Conservation (phyloP, 225 moss, liverwort and hornwort genomes). For the Physcomitrium patens region DNA sequence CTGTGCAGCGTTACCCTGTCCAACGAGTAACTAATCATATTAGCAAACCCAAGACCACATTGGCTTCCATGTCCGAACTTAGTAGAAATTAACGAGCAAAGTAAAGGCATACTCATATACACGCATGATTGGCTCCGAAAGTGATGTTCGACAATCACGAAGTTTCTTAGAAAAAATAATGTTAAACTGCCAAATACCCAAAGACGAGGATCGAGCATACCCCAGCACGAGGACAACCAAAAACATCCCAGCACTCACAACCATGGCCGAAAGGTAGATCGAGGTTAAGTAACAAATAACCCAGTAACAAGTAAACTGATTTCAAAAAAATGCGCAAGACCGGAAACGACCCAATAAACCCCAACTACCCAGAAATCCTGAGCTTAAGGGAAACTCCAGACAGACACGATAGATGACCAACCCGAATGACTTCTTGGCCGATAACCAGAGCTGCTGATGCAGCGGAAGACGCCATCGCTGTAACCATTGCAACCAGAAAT, state of each 20-base stretch:
- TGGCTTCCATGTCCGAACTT: not conserved
- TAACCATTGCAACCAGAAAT: constrained; percentile 33
- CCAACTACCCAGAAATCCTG: not conserved
- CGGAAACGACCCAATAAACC: not conserved
- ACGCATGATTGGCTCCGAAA: not conserved
- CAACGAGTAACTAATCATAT: constrained; percentile 7
- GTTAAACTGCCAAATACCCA: not conserved
- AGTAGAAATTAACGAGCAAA: too few species aligned
- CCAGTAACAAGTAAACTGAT: not conserved
- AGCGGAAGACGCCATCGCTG: constrained; percentile 41
- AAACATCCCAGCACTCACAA: not conserved
- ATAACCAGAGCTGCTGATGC: constrained; percentile 29
- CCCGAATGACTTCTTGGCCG: constrained; percentile 38
- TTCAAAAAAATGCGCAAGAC: not conserved
- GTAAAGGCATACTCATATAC: not conserved
- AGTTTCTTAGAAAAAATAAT: not conserved
- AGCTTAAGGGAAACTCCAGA: not conserved
- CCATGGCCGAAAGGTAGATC: constrained; percentile 22
- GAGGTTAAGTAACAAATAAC: not conserved
- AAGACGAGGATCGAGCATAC: not conserved
- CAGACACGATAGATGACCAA: constrained; percentile 15
- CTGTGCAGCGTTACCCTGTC: constrained; percentile 50
- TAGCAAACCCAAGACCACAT: constrained; percentile 2
- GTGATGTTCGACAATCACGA: constrained; percentile 5
- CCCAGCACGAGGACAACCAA: not conserved